These are phyloP conservation scores for Cytospora paraplurivora DNA, from an alignment of 2,329 filamentous ascomycete species.

Conservation along the genomic window DNA sequence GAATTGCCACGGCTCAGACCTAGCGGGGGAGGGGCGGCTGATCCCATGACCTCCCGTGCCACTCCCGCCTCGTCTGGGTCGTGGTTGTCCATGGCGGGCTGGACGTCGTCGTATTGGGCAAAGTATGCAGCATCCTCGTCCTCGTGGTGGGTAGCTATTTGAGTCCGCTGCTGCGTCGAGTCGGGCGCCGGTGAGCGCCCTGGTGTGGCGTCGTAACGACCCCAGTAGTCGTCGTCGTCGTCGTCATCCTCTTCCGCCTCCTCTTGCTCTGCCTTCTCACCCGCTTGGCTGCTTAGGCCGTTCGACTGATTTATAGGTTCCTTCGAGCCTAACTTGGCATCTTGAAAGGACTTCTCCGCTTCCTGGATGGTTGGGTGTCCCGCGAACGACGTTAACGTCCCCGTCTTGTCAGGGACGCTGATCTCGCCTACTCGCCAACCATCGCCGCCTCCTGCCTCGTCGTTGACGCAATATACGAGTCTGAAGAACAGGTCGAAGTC, in stretches of 20 bases:
- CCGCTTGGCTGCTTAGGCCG: constrained; percentile 21
- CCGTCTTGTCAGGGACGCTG: constrained; percentile 57
- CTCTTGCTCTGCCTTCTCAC: constrained; percentile 14
- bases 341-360: constrained; percentile 60
- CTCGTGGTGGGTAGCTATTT: constrained; percentile 35
- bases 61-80: constrained; percentile 68
- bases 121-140: constrained; percentile 72
- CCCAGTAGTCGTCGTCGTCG: constrained; percentile 80
- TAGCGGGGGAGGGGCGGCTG: constrained; percentile 40
- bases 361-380: constrained; percentile 56
- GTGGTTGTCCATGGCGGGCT: constrained; percentile 78
- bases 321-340: constrained; percentile 36
- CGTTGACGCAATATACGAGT: constrained; percentile 70
- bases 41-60: constrained; percentile 43
- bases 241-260: constrained; percentile 51
- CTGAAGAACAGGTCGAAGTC: constrained; percentile 63
- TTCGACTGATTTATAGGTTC: constrained; percentile 24
- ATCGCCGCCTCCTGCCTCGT: constrained; percentile 60
- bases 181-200: constrained; percentile 63
- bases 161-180: constrained; percentile 34
- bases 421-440: constrained; percentile 77
- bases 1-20: constrained; percentile 33
- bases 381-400: constrained; percentile 57
- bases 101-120: constrained; percentile 74
- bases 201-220: constrained; percentile 73